A percentile compares a stretch with the other conserved stretches of the same genome.
These are phyloP conservation scores for Coemansia linderi DNA, from an alignment of 371 early-diverging fungal genomes.

Conservation along the genomic window DNA sequence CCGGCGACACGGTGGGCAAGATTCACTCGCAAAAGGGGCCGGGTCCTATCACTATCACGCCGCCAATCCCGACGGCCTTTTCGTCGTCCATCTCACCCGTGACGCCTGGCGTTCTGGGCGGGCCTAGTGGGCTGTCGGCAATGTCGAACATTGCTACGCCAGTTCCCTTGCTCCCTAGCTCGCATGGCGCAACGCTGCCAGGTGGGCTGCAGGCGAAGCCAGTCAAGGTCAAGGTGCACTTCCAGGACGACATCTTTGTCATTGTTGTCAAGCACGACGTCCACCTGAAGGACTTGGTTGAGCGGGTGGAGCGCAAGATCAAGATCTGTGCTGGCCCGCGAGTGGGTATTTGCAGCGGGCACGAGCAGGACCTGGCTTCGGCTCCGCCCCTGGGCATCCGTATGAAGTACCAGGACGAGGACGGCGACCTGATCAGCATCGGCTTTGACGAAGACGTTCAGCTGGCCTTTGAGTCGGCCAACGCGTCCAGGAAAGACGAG, in stretches of 20 bases:
- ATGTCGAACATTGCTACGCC: slow-evolving; percentile 35
- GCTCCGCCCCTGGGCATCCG: slow-evolving; percentile 64
- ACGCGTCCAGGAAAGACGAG: slow-evolving; percentile 35
- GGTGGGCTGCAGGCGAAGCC: slow-evolving; percentile 18
- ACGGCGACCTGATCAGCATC: slow-evolving; percentile 84
- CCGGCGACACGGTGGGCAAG: slow-evolving; percentile 4
- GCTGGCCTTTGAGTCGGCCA: slow-evolving; percentile 84
- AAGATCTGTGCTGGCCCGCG: slow-evolving; percentile 69
- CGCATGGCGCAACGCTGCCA: slow-evolving; percentile 17
- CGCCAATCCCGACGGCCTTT: slow-evolving; percentile 34
- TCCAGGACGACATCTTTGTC: slow-evolving; percentile 79
- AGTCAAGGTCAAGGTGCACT: slow-evolving; percentile 85
- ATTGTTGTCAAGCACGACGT: slow-evolving; percentile 77
- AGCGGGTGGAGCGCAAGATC: slow-evolving; percentile 85
- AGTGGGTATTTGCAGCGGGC: slow-evolving; percentile 37
- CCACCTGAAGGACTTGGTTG: slow-evolving; percentile 73
- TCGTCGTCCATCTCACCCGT: slow-evolving; percentile 46
- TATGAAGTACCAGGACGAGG: slow-evolving; percentile 90
- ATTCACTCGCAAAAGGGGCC: slow-evolving; percentile 21
- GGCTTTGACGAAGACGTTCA: slow-evolving; percentile 89
- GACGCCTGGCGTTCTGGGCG: slow-evolving; percentile 40
- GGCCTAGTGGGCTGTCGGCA: slow-evolving; percentile 36
- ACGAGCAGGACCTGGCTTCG: slow-evolving; percentile 43
- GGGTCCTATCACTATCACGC: slow-evolving; percentile 25
- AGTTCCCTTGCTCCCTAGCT: slow-evolving; percentile 20